phyloP scores from a whole-genome alignment of 768 basidiomycete genomes.

The Coprinopsis strossmayeri region DNA sequence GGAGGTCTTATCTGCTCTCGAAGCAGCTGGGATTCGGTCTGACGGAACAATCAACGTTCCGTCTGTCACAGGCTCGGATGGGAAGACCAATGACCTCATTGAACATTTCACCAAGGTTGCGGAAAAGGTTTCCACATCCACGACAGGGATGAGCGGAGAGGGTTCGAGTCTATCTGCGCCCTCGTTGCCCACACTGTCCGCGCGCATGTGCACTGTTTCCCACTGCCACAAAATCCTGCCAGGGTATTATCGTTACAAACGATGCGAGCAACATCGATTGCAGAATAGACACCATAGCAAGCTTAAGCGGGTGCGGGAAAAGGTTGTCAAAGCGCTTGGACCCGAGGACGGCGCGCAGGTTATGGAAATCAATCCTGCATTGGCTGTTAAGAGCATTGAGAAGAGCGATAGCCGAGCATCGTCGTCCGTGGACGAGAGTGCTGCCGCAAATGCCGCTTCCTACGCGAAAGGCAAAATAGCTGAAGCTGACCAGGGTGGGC shows the following conservation, averaged over 20 bases:
- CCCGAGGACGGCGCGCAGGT: constrained; percentile 14
- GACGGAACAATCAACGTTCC: constrained; percentile 8
- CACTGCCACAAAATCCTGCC: constrained; percentile 49
- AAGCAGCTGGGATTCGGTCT: constrained; percentile 1
- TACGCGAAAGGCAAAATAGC: no score
- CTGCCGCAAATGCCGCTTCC: neutral
- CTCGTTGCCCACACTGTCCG: constrained; percentile 18
- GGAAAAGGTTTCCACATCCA: neutral
- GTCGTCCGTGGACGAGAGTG: neutral
- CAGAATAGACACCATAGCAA: constrained; percentile 49
- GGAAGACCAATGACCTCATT: constrained; percentile 1
- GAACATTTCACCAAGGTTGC: neutral
- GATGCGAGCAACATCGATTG: constrained; percentile 50
- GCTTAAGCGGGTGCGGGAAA: constrained; percentile 46
- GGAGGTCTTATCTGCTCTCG: constrained; percentile 2
- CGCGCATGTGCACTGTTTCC: constrained; percentile 51
- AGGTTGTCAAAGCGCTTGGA: constrained; percentile 31
- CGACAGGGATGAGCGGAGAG: neutral
- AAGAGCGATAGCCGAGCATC: neutral
- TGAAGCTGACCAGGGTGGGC: no score
- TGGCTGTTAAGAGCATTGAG: neutral
- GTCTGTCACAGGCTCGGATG: constrained; percentile 5
- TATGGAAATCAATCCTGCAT: constrained; percentile 3
- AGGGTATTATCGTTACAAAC: constrained; percentile 39
- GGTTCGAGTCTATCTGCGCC: no score